Evolutionary conservation across 441 rosid genomes (phyloP).

Genomic region (Viola pubescens): DNA sequence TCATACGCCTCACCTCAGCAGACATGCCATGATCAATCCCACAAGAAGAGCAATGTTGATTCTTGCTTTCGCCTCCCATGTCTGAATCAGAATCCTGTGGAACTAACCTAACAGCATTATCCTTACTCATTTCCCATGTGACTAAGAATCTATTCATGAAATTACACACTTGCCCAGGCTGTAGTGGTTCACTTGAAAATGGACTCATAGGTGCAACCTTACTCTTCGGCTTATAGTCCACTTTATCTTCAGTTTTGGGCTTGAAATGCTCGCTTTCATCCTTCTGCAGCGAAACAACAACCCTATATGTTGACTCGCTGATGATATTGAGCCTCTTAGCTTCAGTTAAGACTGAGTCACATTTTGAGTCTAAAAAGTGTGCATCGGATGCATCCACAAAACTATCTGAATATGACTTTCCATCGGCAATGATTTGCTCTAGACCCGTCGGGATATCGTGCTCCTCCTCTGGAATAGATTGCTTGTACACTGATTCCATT

Average conservation of each 20-base stretch:
- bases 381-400: constrained; percentile 33
- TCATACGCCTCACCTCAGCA: constrained; percentile 57
- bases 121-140: constrained; percentile 44
- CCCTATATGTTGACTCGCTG: constrained; percentile 51
- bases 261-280: constrained; percentile 60
- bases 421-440: constrained; percentile 39
- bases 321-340: constrained; percentile 56
- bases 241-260: constrained; percentile 33
- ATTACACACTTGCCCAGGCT: constrained; percentile 41
- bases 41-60: constrained; percentile 25
- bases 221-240: constrained; percentile 22
- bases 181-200: constrained; percentile 30
- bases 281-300: constrained; percentile 40
- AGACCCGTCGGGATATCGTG: constrained; percentile 23
- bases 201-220: constrained; percentile 21
- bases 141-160: constrained; percentile 75
- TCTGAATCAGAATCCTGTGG: constrained; percentile 17
- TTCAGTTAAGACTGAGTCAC: constrained; percentile 52
- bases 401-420: constrained; percentile 31
- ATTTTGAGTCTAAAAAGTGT: constrained; percentile 38
- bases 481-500: constrained; percentile 29
- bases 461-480: constrained; percentile 25
- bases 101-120: constrained; percentile 3
- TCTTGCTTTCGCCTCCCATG: constrained; percentile 18
- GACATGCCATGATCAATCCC: constrained; percentile 21